Evolutionary conservation across 1,139 yeast genomes (phyloP).

Genomic region (Casaregolazyma suthepensis): DNA sequence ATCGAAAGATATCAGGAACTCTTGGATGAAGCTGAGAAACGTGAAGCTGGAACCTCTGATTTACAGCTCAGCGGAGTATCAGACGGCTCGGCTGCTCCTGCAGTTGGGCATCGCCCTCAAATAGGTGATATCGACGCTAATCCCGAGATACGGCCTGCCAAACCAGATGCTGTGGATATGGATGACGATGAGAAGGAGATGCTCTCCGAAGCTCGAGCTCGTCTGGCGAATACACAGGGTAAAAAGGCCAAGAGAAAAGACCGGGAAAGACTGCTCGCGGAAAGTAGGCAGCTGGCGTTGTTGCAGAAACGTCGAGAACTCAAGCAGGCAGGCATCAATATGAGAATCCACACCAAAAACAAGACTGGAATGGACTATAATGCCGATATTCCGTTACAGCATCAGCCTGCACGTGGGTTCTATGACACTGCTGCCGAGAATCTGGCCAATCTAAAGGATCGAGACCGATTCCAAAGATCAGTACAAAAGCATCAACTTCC

Average conservation of each 20-base stretch:
- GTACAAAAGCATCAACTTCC: slow-evolving; percentile 47
- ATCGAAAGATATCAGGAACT: slow-evolving; percentile 80
- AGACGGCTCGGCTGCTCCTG: slow-evolving; percentile 43
- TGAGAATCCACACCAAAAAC: slow-evolving; percentile 49
- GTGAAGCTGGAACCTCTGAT: slow-evolving; percentile 24
- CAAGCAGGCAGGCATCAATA: slow-evolving; percentile 75
- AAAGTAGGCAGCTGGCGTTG: slow-evolving; percentile 66
- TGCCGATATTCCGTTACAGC: slow-evolving; percentile 77
- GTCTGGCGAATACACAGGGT: slow-evolving; percentile 90
- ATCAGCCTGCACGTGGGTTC: slow-evolving; percentile 60
- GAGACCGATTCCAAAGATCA: slow-evolving; percentile 40
- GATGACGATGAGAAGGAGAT: slow-evolving; percentile 89
- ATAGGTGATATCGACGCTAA: slow-evolving; percentile 58
- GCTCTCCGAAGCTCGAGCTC: slow-evolving; percentile 88
- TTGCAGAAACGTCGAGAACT: slow-evolving; percentile 79
- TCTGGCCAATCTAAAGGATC: slow-evolving; percentile 36
- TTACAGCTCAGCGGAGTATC: slow-evolving; percentile 49
- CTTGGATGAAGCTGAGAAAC: slow-evolving; percentile 49
- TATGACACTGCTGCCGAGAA: slow-evolving; percentile 64
- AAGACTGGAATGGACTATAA: slow-evolving; percentile 65
- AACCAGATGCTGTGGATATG: slow-evolving; percentile 71
- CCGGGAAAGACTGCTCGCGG: slow-evolving; percentile 74
- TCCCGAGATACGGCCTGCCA: slow-evolving; percentile 79
- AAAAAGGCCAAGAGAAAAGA: slow-evolving; percentile 90
- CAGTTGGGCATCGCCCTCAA: slow-evolving; percentile 27